phyloP scores from a whole-genome alignment of 371 early-diverging fungal species.

The Mortierella sp. region DNA sequence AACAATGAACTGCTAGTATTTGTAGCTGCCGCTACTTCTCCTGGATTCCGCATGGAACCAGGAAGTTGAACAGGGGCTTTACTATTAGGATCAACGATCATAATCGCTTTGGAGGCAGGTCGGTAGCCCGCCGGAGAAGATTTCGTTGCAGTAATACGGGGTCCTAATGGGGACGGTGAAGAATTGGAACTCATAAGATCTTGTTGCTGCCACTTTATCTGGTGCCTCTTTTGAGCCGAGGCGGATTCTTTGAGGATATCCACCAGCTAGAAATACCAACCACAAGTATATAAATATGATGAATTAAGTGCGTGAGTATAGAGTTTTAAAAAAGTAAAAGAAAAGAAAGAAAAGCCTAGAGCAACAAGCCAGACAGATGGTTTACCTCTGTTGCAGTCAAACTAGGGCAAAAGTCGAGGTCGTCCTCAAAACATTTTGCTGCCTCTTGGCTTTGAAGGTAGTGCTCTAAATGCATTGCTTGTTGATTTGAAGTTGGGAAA shows the following conservation, averaged over 20 bases:
- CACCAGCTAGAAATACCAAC: neutral
- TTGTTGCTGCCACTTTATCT: neutral
- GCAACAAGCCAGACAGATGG: neutral
- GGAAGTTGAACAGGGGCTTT: conserved; percentile 24
- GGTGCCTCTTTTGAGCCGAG: conserved; percentile 1
- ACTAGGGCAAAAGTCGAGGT: conserved; percentile 48
- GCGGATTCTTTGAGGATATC: conserved; percentile 1
- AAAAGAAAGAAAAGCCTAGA: neutral
- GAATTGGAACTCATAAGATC: neutral
- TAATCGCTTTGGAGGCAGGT: conserved; percentile 23
- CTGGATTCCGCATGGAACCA: neutral
- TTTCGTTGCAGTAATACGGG: neutral
- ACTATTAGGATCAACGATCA: conserved; percentile 39
- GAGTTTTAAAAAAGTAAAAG: neutral
- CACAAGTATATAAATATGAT: neutral
- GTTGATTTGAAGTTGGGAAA: neutral
- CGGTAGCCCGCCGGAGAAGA: neutral
- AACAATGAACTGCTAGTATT: neutral
- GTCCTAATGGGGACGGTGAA: neutral
- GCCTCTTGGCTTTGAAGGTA: conserved; percentile 28
- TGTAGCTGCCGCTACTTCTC: neutral
- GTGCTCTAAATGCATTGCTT: conserved; percentile 19
- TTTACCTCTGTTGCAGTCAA: conserved; percentile 31
- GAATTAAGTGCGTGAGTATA: neutral
- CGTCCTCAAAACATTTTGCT: conserved; percentile 44